Percentiles rank a stretch among this genome's conserved stretches.
Conservation (phyloP, 2,329 filamentous ascomycete species). For the Dryadomyces quercus-mongolicae region DNA sequence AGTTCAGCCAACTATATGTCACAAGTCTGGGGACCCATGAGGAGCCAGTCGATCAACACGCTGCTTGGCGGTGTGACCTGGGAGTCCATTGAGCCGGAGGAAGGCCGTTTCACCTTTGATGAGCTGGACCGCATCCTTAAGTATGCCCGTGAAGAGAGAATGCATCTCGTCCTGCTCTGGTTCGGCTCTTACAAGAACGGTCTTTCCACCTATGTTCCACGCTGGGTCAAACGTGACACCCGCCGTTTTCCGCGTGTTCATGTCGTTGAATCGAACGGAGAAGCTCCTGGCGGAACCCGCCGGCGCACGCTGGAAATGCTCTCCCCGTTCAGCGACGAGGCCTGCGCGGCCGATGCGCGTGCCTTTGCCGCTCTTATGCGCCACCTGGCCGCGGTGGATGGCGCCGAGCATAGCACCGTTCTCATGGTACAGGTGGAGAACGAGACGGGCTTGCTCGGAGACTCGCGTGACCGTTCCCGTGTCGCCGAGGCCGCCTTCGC, state of each 20-base stretch:
- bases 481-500: conserved; percentile 28
- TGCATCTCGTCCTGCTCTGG: conserved; percentile 17
- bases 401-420: conserved; percentile 30
- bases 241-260: conserved; percentile 16
- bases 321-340: conserved; percentile 15
- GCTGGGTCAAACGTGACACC: conserved; percentile 16
- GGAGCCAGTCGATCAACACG: conserved; percentile 17
- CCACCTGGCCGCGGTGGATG: conserved; percentile 28
- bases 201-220: conserved; percentile 14
- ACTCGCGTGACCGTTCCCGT: conserved; percentile 33
- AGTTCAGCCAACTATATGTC: conserved; percentile 16
- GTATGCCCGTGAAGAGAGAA: conserved; percentile 12
- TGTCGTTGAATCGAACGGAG: conserved; percentile 12
- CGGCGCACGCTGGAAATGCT: conserved; percentile 17
- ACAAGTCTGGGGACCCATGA: conserved; percentile 14
- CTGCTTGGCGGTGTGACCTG: conserved; percentile 18
- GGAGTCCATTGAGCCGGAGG: conserved; percentile 19
- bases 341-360: conserved; percentile 13
- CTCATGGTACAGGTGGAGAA: conserved; percentile 48
- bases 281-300: conserved; percentile 9
- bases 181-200: conserved; percentile 18
- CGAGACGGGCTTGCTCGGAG: conserved; percentile 37
- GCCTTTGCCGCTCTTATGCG: conserved; percentile 19
- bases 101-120: conserved; percentile 17
- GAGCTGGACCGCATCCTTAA: conserved; percentile 16